Percentiles rank a stretch among this genome's conserved stretches.
Evolutionary conservation across 352 stramenopile genomes (phyloP).

Genomic region (Globisporangium polare): DNA sequence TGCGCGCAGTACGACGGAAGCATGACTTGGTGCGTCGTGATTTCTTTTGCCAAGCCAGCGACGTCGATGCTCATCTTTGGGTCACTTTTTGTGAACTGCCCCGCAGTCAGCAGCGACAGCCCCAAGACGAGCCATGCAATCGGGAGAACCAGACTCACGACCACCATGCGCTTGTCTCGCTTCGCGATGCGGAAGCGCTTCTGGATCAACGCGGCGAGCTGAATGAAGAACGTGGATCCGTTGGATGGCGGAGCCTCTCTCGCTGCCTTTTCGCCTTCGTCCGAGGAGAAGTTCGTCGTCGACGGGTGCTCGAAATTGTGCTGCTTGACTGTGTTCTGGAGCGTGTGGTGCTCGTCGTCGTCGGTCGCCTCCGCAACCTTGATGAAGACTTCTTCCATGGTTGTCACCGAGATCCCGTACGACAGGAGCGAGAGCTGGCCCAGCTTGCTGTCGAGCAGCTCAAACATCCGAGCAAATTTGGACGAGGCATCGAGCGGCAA

Average conservation of each 20-base stretch:
- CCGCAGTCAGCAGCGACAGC: conserved; percentile 37
- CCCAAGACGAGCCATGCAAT: conserved; percentile 79
- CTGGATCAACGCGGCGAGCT: conserved; percentile 76
- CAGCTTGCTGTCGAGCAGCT: conserved; percentile 49
- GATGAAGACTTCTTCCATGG: conserved; percentile 89
- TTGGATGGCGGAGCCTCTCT: not conserved
- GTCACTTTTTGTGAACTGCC: conserved; percentile 24
- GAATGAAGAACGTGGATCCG: conserved; percentile 52
- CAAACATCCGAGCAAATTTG: conserved; percentile 68
- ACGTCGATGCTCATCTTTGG: conserved; percentile 20
- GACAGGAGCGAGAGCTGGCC: conserved; percentile 39
- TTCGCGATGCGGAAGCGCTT: conserved; percentile 88
- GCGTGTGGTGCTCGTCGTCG: conserved; percentile 49
- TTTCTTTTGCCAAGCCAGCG: conserved; percentile 5
- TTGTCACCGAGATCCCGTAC: conserved; percentile 89
- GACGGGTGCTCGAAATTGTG: conserved; percentile 3
- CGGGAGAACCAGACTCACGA: conserved; percentile 55
- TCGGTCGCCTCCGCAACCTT: conserved; percentile 71
- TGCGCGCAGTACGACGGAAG: conserved; percentile 13
- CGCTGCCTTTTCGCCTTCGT: conserved; percentile 20
- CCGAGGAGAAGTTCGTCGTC: conserved; percentile 19
- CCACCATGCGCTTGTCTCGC: conserved; percentile 84
- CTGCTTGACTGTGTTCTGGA: conserved; percentile 17
- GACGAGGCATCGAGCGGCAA: conserved; percentile 52
- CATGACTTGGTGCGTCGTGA: conserved; percentile 8